These are phyloP conservation scores for Kluyveromyces sp. DNA, from an alignment of 1,139 yeast species.

Conservation along the genomic window DNA sequence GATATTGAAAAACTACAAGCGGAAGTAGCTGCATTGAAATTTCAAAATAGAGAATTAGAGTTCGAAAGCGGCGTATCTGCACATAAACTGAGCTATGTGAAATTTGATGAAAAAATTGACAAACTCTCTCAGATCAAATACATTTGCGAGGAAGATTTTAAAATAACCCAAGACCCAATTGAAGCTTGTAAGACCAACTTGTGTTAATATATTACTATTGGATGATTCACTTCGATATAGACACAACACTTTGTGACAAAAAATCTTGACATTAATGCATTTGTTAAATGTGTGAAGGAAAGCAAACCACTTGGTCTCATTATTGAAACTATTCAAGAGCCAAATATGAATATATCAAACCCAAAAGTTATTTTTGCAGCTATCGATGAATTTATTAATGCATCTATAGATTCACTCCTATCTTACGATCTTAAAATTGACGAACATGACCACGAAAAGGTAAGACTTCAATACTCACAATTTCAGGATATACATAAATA, in stretches of 20 bases:
- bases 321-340: not conserved
- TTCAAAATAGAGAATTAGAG: not conserved
- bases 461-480: not conserved
- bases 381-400: not conserved
- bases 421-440: not conserved
- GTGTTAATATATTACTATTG: not conserved
- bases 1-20: not conserved
- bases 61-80: not conserved
- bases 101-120: not conserved
- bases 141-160: not conserved
- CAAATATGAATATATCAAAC: not conserved
- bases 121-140: not conserved
- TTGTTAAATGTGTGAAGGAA: not conserved
- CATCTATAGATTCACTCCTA: not conserved
- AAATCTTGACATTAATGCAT: not conserved
- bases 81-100: not conserved
- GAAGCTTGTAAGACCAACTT: not conserved
- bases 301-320: not conserved
- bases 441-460: not conserved
- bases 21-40: not conserved
- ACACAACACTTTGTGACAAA: not conserved
- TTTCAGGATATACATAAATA: not conserved
- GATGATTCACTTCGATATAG: not conserved
- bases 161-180: not conserved
- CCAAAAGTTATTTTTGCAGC: not conserved